phyloP scores from a whole-genome alignment of 1,284 basidiomycete species.

The Leccinum subrobustum region DNA sequence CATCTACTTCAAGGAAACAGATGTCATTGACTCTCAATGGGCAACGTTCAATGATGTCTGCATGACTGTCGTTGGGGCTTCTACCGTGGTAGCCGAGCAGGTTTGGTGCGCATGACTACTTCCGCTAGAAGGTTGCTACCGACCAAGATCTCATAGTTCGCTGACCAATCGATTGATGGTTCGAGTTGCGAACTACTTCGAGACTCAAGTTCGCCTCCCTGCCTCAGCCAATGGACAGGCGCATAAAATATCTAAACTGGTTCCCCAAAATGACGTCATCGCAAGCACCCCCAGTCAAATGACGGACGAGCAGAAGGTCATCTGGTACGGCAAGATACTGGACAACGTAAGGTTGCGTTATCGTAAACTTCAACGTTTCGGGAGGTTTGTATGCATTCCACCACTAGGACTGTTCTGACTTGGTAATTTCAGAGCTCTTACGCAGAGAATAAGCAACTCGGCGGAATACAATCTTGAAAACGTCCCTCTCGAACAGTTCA shows the following conservation, averaged over 20 bases:
- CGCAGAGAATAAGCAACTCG: constrained; percentile 91
- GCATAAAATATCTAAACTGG: constrained; percentile 23
- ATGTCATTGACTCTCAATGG: constrained; percentile 96
- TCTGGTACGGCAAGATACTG: constrained; percentile 92
- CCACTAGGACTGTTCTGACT: constrained; percentile 10
- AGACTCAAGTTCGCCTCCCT: constrained; percentile 87
- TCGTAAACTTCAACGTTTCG: constrained; percentile 92
- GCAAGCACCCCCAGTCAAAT: constrained; percentile 43
- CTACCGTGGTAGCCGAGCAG: constrained; percentile 91
- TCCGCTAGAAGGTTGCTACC: constrained; percentile 1
- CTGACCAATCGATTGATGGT: constrained; percentile 89
- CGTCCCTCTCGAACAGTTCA: constrained; percentile 78
- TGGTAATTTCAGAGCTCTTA: constrained; percentile 57
- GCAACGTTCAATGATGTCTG: constrained; percentile 94
- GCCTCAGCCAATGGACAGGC: constrained; percentile 22
- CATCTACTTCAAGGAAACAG: constrained; percentile 97
- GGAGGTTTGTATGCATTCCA: constrained; percentile 54
- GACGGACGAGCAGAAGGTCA: constrained; percentile 79
- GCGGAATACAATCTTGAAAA: constrained; percentile 90
- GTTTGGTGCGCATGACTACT: constrained; percentile 64
- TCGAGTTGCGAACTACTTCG: constrained; percentile 91
- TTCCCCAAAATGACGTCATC: constrained; percentile 31
- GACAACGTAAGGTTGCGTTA: constrained; percentile 93
- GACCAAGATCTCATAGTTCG: constrained; percentile 47
- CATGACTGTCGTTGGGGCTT: constrained; percentile 85